These are phyloP conservation scores for Aquilaria sinensis DNA, from an alignment of 345 rosid genomes.

Conservation along the genomic window DNA sequence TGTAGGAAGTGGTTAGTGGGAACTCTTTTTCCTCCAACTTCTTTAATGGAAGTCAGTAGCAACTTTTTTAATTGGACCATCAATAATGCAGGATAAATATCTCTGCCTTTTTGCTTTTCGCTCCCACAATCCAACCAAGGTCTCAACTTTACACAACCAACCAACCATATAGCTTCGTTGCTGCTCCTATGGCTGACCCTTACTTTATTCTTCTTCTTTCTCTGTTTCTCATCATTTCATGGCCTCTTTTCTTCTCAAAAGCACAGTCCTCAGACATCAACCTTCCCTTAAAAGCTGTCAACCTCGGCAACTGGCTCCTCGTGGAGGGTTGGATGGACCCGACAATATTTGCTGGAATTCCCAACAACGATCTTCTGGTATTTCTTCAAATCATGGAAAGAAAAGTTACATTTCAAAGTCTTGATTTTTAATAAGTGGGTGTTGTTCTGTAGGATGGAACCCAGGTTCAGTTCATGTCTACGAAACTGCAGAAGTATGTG, in stretches of 20 bases:
- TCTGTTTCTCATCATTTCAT: background rate
- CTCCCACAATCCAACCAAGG: too few species aligned
- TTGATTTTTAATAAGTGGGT: background rate
- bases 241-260: conserved; percentile 1
- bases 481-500: conserved; percentile 20
- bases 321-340: conserved; percentile 35
- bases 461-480: conserved; percentile 27
- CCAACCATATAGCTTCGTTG: too few species aligned
- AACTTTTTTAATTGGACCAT: too few species aligned
- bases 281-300: conserved; percentile 27
- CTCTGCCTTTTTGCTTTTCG: too few species aligned
- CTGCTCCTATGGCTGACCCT: background rate
- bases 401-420: background rate
- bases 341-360: conserved; percentile 23
- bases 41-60: too few species aligned
- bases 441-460: conserved; percentile 32
- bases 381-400: too few species aligned
- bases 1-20: too few species aligned
- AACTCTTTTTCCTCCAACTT: too few species aligned
- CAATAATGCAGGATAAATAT: too few species aligned
- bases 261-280: conserved; percentile 6
- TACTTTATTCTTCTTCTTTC: background rate
- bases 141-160: too few species aligned
- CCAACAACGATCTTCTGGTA: conserved; percentile 35
- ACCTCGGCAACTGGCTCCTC: conserved; percentile 35